Base-by-base conservation (phyloP, 2,329 filamentous ascomycete genomes). In the Exophiala xenobiotica region DNA sequence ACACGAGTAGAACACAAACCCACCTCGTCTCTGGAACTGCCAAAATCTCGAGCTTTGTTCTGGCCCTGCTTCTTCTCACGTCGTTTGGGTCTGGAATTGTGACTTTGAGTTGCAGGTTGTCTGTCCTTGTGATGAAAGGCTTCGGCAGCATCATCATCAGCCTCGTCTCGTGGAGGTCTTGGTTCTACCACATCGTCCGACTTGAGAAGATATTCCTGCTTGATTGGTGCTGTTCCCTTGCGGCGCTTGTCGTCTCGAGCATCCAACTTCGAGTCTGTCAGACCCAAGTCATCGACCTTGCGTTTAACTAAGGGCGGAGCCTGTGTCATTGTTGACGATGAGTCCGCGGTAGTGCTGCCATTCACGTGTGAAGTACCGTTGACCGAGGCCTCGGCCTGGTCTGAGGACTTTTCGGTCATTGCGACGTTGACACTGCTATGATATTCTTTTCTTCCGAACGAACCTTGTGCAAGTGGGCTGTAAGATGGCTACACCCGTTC, bases 31-130 rank as follows among this genome's bases (percentile, higher is more conserved):
- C 82, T 80, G 35, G 89, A 93, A 57, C 78, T 83, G 44, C 90
- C 90, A 67, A 93, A 96, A 37, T 80, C 81, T 51, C 92, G 86
- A 60, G 82, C 82, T 58, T 85, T 90, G 70, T 97, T 96, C 70
- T 96, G 90, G 26, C 88, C 88, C 38, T 77, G 77, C 59, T 82
- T 72, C 65, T 85, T 85, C 64, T 80, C 77, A 65, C 81, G 79
- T 60, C 80, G 77, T 64, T 79, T 82, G 62, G 37, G 29, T 49
- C 54, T 63, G 67, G 55, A 60, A 63, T 51, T 67, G 62, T 51
- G 67, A 67, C 56, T 68, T n/a, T n/a, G n/a, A n/a, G n/a, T n/a
- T 74, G 46, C 63, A 66, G 52, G 59, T 67, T 42, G 67, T 35
- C 65, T 66, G 20, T 72, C 68, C 46, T 74, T 67, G 46, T 76